Base-by-base conservation (phyloP, 2,329 filamentous ascomycete genomes). In the Aspergillus amoenus region DNA sequence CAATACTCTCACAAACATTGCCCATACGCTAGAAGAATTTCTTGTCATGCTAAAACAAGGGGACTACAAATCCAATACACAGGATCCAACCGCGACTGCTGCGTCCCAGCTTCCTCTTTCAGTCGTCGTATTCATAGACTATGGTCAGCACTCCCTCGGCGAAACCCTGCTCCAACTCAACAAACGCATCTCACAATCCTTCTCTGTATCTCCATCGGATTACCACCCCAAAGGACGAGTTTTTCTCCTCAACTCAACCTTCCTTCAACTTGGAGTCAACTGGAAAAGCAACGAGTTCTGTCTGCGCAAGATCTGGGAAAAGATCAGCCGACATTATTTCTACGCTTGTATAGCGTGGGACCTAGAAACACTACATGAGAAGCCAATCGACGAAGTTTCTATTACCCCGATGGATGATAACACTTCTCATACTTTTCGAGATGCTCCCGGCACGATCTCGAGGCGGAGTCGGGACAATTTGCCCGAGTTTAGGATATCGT, bases 321-420 rank as follows among this genome's bases (percentile, higher is more conserved):
- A 56, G 27, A 63, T 72, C 15, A 67, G 66, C 21, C 62, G 53
- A 32, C 58, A 62, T 7, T 67, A 69, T 34, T 75, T 71, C 46
- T 73, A 70, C 41, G 73, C 70, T 3, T 73, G 66, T 55, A 57
- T 77, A 22, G 63, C 60, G 24, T 74, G 72, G 71, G 56, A 50
- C 34, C 18, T 18, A 5, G 32, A 40, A 11, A 24, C 5, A 7
- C 9, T 2, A 7, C 32, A 5, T 15, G 12, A 12, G 13, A 18
- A 34, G 30, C 18, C 21, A 6, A 24, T 32, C 0, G 53, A 58
- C 21, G 52, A 58, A 40, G 37, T 60, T 32, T 39, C 45, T 2
- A 49, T 53, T 30, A 58, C 55, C 7, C 46, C 48, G 1, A 39
- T 52, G 30, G 48, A 53, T n/a, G 11, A 18, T n/a, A 21, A 34